Conservation (phyloP, 768 basidiomycete genomes). For the Kwoniella botswanensis region DNA sequence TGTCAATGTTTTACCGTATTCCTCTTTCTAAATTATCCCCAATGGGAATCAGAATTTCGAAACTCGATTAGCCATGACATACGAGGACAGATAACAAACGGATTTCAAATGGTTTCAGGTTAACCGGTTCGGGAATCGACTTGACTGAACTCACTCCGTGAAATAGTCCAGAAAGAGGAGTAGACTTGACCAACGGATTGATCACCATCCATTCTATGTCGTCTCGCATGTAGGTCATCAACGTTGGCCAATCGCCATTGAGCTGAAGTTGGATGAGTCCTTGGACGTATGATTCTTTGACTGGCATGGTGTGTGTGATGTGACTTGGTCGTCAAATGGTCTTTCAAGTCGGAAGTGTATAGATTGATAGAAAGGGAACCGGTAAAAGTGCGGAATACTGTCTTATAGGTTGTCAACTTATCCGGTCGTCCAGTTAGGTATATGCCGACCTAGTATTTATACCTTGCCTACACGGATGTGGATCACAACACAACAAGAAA, state of each 20-base stretch:
- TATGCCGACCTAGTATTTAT: too few relatives aligned
- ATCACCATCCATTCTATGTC: constrained; percentile 13
- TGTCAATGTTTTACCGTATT: background rate
- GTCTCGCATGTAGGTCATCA: background rate
- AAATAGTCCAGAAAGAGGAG: constrained; percentile 4
- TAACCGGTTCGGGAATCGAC: background rate
- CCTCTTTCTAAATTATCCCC: background rate
- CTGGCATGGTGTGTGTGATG: constrained; percentile 1
- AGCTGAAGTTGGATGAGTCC: background rate
- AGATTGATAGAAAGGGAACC: background rate
- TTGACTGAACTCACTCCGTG: background rate
- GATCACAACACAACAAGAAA: too few relatives aligned
- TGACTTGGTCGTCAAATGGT: background rate
- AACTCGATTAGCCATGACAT: too few relatives aligned
- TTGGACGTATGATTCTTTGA: constrained; percentile 11
- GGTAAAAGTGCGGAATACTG: too few relatives aligned
- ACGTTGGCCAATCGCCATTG: background rate
- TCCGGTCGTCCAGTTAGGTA: too few relatives aligned
- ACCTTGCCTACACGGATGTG: too few relatives aligned
- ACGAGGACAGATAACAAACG: too few relatives aligned
- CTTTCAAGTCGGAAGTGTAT: background rate
- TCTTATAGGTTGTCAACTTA: too few relatives aligned
- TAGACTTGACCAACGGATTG: constrained; percentile 6
- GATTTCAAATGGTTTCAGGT: too few relatives aligned
- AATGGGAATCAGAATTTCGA: background rate